These are phyloP conservation scores for Lomentospora prolificans DNA, from an alignment of 2,329 filamentous ascomycete species.

Conservation along the genomic window DNA sequence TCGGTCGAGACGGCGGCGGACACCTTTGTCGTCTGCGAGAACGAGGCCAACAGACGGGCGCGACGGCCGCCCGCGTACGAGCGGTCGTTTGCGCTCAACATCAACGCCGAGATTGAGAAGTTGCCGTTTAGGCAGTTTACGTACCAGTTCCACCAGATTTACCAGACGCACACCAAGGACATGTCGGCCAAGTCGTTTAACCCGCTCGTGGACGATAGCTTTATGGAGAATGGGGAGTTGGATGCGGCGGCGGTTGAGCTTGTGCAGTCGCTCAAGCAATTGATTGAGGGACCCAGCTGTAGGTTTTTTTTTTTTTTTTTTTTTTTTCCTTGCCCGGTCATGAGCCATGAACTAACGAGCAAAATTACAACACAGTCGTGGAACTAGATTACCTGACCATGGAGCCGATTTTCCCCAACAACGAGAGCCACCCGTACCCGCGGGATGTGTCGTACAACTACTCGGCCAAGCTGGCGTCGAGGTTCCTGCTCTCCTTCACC, in stretches of 20 bases:
- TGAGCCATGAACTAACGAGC: too few relatives aligned
- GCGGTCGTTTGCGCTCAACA: slow-evolving; percentile 32
- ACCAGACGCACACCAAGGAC: slow-evolving; percentile 45
- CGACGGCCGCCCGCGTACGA: slow-evolving; percentile 25
- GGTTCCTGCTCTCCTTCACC: slow-evolving; percentile 45
- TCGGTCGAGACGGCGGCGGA: slow-evolving; percentile 43
- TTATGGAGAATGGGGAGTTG: slow-evolving; percentile 33
- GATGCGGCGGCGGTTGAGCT: slow-evolving; percentile 36
- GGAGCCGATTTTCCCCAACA: slow-evolving; percentile 35
- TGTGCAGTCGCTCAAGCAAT: slow-evolving; percentile 31
- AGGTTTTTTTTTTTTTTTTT: slow-evolving; percentile 18
- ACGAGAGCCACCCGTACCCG: slow-evolving; percentile 34
- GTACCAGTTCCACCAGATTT: slow-evolving; percentile 50
- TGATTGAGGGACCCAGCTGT: slow-evolving; percentile 36
- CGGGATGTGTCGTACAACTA: slow-evolving; percentile 40
- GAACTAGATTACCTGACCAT: slow-evolving; percentile 35
- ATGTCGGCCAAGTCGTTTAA: slow-evolving; percentile 42
- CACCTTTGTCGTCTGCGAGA: slow-evolving; percentile 39
- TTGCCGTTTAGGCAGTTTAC: slow-evolving; percentile 51
- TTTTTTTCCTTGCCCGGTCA: slow-evolving; percentile 7
- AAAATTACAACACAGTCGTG: slow-evolving; percentile 23
- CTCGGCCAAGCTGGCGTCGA: slow-evolving; percentile 40
- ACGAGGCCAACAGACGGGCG: slow-evolving; percentile 36
- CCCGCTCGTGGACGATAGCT: slow-evolving; percentile 37
- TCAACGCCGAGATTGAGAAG: slow-evolving; percentile 44